Percentiles rank a stretch among this genome's conserved stretches.
Conservation (phyloP, 164 flowering plant genomes). For the Macadamia integrifolia region DNA sequence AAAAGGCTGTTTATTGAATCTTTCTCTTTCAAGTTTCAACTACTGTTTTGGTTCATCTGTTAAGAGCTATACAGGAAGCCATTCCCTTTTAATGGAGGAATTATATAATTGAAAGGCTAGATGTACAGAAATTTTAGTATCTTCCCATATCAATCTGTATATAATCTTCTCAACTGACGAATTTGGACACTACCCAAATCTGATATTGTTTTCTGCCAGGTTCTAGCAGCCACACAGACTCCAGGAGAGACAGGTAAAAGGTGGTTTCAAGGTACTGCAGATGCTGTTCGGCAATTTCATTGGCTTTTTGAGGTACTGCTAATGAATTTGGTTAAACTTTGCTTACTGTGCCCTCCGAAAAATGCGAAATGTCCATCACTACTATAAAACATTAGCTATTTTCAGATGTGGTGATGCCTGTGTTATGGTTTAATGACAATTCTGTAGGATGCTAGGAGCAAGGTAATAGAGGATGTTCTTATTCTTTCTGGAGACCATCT, state of each 20-base stretch:
- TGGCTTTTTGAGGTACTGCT: slow-evolving; percentile 89
- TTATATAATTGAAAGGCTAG: not conserved
- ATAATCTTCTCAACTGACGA: not conserved
- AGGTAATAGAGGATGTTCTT: slow-evolving; percentile 80
- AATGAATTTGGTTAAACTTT: not conserved
- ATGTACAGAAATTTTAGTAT: not conserved
- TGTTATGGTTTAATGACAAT: slow-evolving; percentile 6
- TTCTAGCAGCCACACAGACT: slow-evolving; percentile 94
- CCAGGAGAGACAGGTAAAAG: slow-evolving; percentile 75
- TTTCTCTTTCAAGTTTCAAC: no score
- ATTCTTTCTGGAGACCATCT: slow-evolving; percentile 95
- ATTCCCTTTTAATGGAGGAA: no score
- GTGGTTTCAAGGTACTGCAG: slow-evolving; percentile 98
- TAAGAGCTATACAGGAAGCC: no score
- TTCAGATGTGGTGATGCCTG: not conserved
- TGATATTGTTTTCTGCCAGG: slow-evolving; percentile 30
- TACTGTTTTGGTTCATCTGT: no score
- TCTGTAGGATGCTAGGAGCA: slow-evolving; percentile 69
- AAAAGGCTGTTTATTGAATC: no score
- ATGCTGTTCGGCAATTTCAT: slow-evolving; percentile 92
- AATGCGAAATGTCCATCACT: not conserved
- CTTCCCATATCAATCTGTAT: not conserved
- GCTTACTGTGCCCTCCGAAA: not conserved
- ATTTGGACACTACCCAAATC: not conserved
- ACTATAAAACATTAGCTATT: not conserved